Base-by-base conservation (phyloP, 2,329 filamentous ascomycete species). In the Trichothecium roseum region DNA sequence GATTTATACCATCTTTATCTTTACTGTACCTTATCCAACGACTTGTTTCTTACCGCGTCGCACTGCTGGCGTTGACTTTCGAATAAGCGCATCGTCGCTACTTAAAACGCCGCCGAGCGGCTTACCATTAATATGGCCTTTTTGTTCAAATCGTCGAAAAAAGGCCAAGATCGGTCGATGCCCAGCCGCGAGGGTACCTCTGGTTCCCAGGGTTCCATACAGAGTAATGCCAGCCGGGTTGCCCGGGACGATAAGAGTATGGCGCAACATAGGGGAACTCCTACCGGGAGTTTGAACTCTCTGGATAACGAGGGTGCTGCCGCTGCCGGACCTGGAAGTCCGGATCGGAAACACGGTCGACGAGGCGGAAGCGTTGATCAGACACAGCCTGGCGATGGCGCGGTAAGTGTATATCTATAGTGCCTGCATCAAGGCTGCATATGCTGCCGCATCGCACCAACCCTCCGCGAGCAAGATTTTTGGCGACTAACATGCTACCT, bases 121-220 rank as follows among this genome's bases (percentile, higher is more conserved):
- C 53, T 51, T 49, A 55, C 52, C 60, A 49, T 52, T 57, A 68
- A 58, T 59, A 87, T 87, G 82, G 78, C 82, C 46, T 87, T 87
- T 59, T 70, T 87, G 42, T 87, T 87, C 67, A 85, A 85, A 59
- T 84, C n/a, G 28, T 32, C 79, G 38, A 87, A 86, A 63, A 86
- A 84, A 61, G 72, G 74, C 53, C 78, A 81, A 57, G 76, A 80
- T 49, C 73, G 77, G 53, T 63, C 62, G 38, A 54, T 72, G 45
- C 61, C 66, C 36, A 71, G 64, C 53, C 70, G 72, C 52, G 72
- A 77, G 51, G 70, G 66, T 35, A 62, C 59, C 40, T 50, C 60
- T 18, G 58, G 56, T 35, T 64, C 68, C 6, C 66, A 66, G 50
- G 64, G 62, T 35, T 69, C 64, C 26, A 56, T 72, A 30, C 64